These are phyloP conservation scores for Aspergillus uvarum DNA, from an alignment of 2,329 filamentous ascomycete species.

Conservation along the genomic window DNA sequence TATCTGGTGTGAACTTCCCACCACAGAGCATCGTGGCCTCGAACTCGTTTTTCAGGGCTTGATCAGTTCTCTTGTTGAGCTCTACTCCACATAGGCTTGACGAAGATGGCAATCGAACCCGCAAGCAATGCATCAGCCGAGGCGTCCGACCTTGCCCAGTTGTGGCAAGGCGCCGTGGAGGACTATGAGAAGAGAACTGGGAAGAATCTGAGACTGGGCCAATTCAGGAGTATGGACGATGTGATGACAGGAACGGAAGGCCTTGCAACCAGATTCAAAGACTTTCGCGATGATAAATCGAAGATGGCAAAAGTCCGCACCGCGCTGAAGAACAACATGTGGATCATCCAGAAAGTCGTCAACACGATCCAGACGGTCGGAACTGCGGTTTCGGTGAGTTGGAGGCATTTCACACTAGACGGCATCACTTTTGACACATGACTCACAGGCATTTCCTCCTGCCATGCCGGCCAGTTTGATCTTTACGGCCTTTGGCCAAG, in stretches of 20 bases:
- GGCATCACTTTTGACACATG: not conserved
- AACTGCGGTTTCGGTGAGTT: not conserved
- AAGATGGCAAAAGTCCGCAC: constrained; percentile 7
- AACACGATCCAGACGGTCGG: constrained; percentile 4
- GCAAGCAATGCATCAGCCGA: not conserved
- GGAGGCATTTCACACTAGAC: not conserved
- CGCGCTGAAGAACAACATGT: constrained; percentile 9
- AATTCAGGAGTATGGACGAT: constrained; percentile 2
- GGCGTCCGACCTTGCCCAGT: constrained; percentile 1
- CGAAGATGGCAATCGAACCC: not conserved
- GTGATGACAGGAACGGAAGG: constrained; percentile 6
- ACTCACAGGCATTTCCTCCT: constrained; percentile 9
- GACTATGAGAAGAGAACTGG: constrained; percentile 6
- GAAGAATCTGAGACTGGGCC: not conserved
- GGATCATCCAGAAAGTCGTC: constrained; percentile 6
- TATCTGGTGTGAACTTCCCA: not conserved
- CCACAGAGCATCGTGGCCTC: not conserved
- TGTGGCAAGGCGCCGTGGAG: constrained; percentile 4
- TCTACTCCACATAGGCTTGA: not conserved
- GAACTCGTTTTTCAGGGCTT: fast-evolving
- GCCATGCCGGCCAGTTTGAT: constrained; percentile 14
- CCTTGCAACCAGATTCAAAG: constrained; percentile 1
- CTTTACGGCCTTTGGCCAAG: constrained; percentile 15
- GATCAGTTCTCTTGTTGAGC: not conserved
- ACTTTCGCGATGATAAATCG: constrained; percentile 6